A percentile compares a stretch with the other conserved stretches of the same genome.
Evolutionary conservation across 2,329 filamentous ascomycete genomes (phyloP).

Genomic region (Paracorniculantispora psalliotae): DNA sequence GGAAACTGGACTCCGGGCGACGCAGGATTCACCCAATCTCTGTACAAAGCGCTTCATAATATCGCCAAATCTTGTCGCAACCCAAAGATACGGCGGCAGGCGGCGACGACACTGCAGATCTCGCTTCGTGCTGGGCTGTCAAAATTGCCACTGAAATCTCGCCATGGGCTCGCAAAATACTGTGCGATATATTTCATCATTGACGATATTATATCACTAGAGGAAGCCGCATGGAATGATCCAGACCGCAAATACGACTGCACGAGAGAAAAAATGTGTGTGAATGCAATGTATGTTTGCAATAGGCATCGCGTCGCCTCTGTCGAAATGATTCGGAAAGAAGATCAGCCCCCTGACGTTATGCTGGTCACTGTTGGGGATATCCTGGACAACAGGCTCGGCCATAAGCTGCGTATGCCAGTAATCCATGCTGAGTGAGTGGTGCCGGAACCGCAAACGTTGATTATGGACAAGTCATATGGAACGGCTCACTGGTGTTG

Average conservation of each 20-base stretch:
- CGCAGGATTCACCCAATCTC: not conserved
- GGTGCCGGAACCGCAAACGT: too few relatives aligned
- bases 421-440: not conserved
- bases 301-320: not conserved
- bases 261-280: not conserved
- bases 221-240: not conserved
- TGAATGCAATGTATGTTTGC: not conserved
- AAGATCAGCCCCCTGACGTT: not conserved
- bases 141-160: slow-evolving; percentile 1
- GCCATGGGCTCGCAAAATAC: not conserved
- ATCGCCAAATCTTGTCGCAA: not conserved
- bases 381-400: not conserved
- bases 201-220: not conserved
- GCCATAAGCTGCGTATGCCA: not conserved
- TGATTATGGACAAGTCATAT: too few relatives aligned
- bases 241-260: not conserved
- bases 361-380: not conserved
- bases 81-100: not conserved
- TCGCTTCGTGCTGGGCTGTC: slow-evolving; percentile 20
- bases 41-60: not conserved
- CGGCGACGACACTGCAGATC: not conserved
- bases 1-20: not conserved
- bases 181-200: not conserved
- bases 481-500: too few relatives aligned
- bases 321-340: not conserved